Conservation (phyloP, 176 grass and related monocot genomes). For the Aegilops speltoides region DNA sequence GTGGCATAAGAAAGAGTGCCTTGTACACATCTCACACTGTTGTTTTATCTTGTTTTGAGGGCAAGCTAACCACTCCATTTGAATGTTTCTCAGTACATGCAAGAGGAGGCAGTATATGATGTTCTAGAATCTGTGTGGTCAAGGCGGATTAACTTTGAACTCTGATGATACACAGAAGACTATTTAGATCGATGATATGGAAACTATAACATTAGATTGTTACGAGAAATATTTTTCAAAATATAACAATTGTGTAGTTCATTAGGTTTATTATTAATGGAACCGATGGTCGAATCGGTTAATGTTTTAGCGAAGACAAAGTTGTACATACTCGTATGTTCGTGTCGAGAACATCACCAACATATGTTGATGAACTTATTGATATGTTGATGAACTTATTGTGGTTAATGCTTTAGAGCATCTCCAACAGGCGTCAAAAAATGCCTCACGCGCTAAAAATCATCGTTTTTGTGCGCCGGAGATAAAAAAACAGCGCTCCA, state of each 20-base stretch:
- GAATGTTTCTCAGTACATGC: conserved; percentile 29
- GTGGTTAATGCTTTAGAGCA: too few species aligned
- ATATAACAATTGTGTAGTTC: not conserved
- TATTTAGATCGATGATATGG: not conserved
- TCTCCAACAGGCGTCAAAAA: too few species aligned
- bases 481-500: too few species aligned
- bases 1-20: conserved; percentile 61
- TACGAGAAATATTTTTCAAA: not conserved
- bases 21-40: conserved; percentile 38
- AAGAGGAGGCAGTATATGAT: not conserved
- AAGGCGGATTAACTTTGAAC: not conserved
- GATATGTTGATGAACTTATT: too few species aligned
- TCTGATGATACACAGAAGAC: not conserved
- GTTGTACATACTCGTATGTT: too few species aligned
- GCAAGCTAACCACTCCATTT: conserved; percentile 63
- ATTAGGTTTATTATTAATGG: not conserved
- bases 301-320: not conserved
- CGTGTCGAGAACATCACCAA: not conserved
- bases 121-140: not conserved
- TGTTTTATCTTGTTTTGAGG: conserved; percentile 33
- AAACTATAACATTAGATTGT: not conserved
- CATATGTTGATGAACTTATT: too few species aligned
- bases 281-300: not conserved
- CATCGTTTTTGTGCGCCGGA: too few species aligned
- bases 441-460: too few species aligned